Base-by-base conservation (phyloP, 169 alveolate genomes). In the Plasmodium reichenowi region DNA sequence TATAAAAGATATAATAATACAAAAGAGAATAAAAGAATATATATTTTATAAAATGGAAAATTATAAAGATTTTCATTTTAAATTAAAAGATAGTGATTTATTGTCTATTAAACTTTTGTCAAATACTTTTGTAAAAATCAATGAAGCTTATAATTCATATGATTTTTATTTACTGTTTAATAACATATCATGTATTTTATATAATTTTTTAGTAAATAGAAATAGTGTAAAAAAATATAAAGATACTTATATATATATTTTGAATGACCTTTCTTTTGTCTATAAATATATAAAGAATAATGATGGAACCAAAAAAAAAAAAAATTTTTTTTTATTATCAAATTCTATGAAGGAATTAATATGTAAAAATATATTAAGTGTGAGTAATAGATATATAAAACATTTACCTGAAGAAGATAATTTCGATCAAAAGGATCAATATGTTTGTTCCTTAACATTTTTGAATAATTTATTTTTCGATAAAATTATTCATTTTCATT, bases 21-120 rank as follows among this genome's bases (percentile, higher is more conserved):
- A 13, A 45, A 52, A 52, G 59, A 63, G 74, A 63, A 38, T 38
- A 38, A 78, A 54, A 4, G 70, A 78, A 64, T 64, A 67, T 78
- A 48, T 59, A 26, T 78, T 78, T 78, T 78, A 78, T 59, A 78
- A 78, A 78, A 78, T 78, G 38, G 89, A 78, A 78, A 78, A 78
- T 78, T 78, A 78, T 52, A 12, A 10, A 12, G 89, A 78, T 26
- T 78, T 78, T 48, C 64, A 48, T 64, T 78, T 66, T 71, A 78
- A 78, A 52, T 78, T 78, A 71, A 78, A 78, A 64, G 43, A 9
- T 64, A 63, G 68, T 78, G 89, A 78, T 59, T 78, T 78, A 64
- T 78, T 78, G 60, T 78, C 59, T 32, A 64, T 78, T 78, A 78
- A 78, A 64, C 59, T 78, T 47, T 43, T 78, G 78, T 78, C 89